Evolutionary conservation across 306 rosid species (phyloP).

Genomic region (Vicia faba): DNA sequence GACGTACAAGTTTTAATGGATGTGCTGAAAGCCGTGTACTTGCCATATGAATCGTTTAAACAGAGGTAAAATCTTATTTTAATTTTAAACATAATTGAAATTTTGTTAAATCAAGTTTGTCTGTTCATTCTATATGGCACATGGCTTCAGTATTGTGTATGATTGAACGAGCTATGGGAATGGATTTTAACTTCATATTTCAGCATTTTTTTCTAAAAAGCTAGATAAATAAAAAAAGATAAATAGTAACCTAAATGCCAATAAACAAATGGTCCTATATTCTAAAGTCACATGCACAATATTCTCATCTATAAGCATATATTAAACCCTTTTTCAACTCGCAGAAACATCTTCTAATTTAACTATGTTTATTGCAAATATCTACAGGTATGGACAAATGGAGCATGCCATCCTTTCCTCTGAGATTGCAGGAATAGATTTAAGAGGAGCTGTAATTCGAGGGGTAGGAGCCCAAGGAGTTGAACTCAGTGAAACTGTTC

Average conservation of each 20-base stretch:
- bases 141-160: conserved; percentile 11
- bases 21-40: conserved; percentile 78
- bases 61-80: conserved; percentile 63
- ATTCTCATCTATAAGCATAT: conserved; percentile 10
- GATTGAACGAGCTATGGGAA: conserved; percentile 7
- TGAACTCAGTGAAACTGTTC: conserved; percentile 98
- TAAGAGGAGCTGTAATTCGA: conserved; percentile 98
- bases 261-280: conserved; percentile 18
- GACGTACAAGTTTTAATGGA: conserved; percentile 71
- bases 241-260: background rate
- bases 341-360: conserved; percentile 33
- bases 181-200: conserved; percentile 29
- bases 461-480: conserved; percentile 99
- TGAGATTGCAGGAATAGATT: conserved; percentile 92
- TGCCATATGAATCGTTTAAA: conserved; percentile 87
- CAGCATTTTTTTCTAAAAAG: conserved; percentile 4
- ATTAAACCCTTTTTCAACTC: conserved; percentile 4
- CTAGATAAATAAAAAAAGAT: conserved; percentile 14
- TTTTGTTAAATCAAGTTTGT: conserved; percentile 10
- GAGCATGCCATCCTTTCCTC: conserved; percentile 96
- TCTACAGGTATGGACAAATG: conserved; percentile 91
- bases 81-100: conserved; percentile 15
- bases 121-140: conserved; percentile 6
- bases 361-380: conserved; percentile 36
- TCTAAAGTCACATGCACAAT: background rate